These are phyloP conservation scores for Pseudoneurospora amorphoporcata DNA, from an alignment of 495 filamentous ascomycete genomes.

Conservation along the genomic window DNA sequence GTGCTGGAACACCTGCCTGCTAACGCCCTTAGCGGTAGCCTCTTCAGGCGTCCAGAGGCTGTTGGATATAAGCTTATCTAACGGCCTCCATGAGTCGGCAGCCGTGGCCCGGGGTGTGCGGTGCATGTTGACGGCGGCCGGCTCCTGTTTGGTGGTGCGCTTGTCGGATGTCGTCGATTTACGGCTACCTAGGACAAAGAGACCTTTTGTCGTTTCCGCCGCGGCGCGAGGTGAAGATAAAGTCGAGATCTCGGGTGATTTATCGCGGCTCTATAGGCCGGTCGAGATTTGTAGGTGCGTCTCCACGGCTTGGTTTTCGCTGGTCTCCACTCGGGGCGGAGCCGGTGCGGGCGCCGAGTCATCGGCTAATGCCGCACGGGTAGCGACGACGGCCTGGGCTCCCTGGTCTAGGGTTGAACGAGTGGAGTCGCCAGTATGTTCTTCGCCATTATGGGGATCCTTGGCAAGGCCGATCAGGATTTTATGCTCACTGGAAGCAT, in stretches of 20 bases:
- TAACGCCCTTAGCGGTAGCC: not conserved
- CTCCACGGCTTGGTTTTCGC: conserved; percentile 7
- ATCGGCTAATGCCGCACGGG: not conserved
- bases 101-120: conserved; percentile 11
- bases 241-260: not conserved
- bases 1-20: conserved; percentile 3
- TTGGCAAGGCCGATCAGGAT: conserved; percentile 23
- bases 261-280: conserved; percentile 15
- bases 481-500: conserved; percentile 13
- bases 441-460: not conserved
- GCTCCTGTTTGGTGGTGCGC: conserved; percentile 26
- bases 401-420: not conserved
- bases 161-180: conserved; percentile 4
- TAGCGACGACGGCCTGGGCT: not conserved
- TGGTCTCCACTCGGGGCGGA: not conserved
- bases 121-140: conserved; percentile 22
- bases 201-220: conserved; percentile 6
- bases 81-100: conserved; percentile 8
- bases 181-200: not conserved
- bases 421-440: not conserved
- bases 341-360: not conserved
- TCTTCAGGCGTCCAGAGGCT: conserved; percentile 20
- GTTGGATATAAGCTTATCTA: conserved; percentile 21
- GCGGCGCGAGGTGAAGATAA: conserved; percentile 11
- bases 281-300: conserved; percentile 1